Base-by-base conservation (phyloP, 306 rosid genomes). In the Alnus rubra region DNA sequence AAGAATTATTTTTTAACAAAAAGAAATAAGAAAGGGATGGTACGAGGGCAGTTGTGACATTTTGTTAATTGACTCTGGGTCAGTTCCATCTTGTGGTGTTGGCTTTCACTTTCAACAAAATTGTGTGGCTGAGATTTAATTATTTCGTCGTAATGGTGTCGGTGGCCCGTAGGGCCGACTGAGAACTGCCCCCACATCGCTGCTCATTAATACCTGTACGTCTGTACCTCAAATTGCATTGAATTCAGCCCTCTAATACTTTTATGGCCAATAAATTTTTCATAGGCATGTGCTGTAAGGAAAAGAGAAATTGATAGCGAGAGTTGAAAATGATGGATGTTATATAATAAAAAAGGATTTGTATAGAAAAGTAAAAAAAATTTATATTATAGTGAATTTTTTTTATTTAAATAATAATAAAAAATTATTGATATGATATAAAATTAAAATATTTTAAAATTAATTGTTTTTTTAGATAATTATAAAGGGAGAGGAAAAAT, bases 101-200 rank as follows among this genome's bases (percentile, higher is more conserved):
- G 31, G 35, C 49, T 51, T 73, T 51, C 52, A 50, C 28, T n/a
- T n/a, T 7, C 18, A n/a, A 0, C 16, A 23, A 9, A 35, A 10
- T 23, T 11, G 7, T 76, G 74, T 10, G 69, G 56, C 1, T 48
- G 18, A 19, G 23, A 56, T 68, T 68, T 23, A 23, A 23, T 23
- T 39, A 49, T 1, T 74, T 73, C 28, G 18, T 0, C 45, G 72
- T 42, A n/a, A 64, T 73, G 60, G 28, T 69, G 73, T 78, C 82
- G 79, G 86, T 78, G 77, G 82, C 37, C 10, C 37, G 2, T 7
- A 7, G 73, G 14, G 14, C 15, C 31, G 3, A 30, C 42, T 31
- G 7, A 62, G 18, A 62, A 31, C 18, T 62, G 72, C 28, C 50
- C 51, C 72, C 72, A 16, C 72, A 39, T 67, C 5, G 12, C 4